These are phyloP conservation scores for Globisporangium lucens DNA, from an alignment of 352 stramenopile species.

Conservation along the genomic window DNA sequence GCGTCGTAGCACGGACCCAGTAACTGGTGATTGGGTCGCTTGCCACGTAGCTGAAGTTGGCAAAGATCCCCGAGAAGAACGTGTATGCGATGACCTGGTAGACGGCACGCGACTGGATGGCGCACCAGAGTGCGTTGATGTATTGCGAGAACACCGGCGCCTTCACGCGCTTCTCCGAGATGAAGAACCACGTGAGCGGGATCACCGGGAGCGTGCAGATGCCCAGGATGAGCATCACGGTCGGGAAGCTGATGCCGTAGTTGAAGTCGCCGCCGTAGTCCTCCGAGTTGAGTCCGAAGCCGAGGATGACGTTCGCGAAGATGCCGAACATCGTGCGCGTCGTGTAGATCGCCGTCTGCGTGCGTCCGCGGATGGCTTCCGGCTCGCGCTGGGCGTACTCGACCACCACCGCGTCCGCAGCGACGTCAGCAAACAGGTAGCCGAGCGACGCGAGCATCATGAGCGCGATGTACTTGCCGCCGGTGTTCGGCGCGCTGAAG, in stretches of 20 bases:
- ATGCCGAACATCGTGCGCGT: slow-evolving; percentile 37
- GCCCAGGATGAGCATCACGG: slow-evolving; percentile 33
- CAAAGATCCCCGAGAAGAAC: slow-evolving; percentile 19
- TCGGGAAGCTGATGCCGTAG: slow-evolving; percentile 34
- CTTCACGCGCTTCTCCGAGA: slow-evolving; percentile 38
- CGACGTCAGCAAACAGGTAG: slow-evolving; percentile 46
- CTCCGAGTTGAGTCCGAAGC: slow-evolving; percentile 39
- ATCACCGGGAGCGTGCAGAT: slow-evolving; percentile 32
- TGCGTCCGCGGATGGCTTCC: slow-evolving; percentile 35
- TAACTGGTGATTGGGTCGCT: slow-evolving; percentile 18
- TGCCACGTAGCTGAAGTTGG: slow-evolving; percentile 20
- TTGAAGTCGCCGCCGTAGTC: slow-evolving; percentile 43
- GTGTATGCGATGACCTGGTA: slow-evolving; percentile 48
- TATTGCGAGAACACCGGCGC: slow-evolving; percentile 34
- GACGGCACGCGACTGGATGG: slow-evolving; percentile 38
- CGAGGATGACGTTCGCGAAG: slow-evolving; percentile 34
- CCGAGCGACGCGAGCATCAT: slow-evolving; percentile 47
- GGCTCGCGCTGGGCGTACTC: slow-evolving; percentile 53
- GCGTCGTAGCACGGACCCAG: slow-evolving; percentile 16
- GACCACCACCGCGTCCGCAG: slow-evolving; percentile 51
- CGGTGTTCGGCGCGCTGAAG: slow-evolving; percentile 27
- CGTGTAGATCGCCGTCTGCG: slow-evolving; percentile 48
- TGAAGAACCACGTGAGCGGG: slow-evolving; percentile 44
- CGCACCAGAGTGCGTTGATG: slow-evolving; percentile 31
- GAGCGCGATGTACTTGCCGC: slow-evolving; percentile 37